phyloP scores from a whole-genome alignment of 2,329 filamentous ascomycete genomes.

The Venturia carpophila region DNA sequence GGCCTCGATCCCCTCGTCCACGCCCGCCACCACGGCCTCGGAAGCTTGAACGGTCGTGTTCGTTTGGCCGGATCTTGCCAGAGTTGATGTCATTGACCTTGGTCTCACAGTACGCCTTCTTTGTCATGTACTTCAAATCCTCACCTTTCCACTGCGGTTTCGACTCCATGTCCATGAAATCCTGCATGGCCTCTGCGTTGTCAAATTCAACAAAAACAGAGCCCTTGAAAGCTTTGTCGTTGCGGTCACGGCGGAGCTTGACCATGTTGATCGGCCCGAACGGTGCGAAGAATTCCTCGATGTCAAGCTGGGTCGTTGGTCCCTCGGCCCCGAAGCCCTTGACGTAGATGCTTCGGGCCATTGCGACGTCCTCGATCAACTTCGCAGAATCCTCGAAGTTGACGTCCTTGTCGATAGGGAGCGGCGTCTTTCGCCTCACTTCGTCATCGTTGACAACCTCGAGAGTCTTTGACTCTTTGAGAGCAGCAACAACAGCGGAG shows the following conservation, averaged over 20 bases:
- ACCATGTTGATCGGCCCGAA: constrained; percentile 74
- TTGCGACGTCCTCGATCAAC: constrained; percentile 54
- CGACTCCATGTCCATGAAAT: constrained; percentile 71
- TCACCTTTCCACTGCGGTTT: constrained; percentile 78
- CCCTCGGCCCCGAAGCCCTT: constrained; percentile 89
- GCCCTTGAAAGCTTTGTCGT: constrained; percentile 77
- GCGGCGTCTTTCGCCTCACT: constrained; percentile 63
- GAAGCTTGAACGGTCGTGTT: constrained; percentile 13
- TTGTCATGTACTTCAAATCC: constrained; percentile 74
- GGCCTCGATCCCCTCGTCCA: constrained; percentile 27
- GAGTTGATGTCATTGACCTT: constrained; percentile 40
- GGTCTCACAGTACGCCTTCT: constrained; percentile 67
- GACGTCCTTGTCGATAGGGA: constrained; percentile 30
- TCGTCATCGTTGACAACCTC: constrained; percentile 63
- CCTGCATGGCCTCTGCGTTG: constrained; percentile 66
- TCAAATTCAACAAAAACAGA: constrained; percentile 93
- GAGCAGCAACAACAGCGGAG: constrained; percentile 70
- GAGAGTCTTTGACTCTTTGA: constrained; percentile 68
- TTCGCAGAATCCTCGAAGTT: constrained; percentile 31
- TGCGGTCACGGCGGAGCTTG: constrained; percentile 69
- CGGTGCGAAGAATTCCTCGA: constrained; percentile 82
- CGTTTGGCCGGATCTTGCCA: constrained; percentile 32
- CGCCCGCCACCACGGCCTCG: constrained; percentile 25
- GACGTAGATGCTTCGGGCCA: constrained; percentile 73
- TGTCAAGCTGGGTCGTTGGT: constrained; percentile 81